These are phyloP conservation scores for Phaeomoniella chlamydospora DNA, from an alignment of 2,329 filamentous ascomycete genomes.

Conservation along the genomic window DNA sequence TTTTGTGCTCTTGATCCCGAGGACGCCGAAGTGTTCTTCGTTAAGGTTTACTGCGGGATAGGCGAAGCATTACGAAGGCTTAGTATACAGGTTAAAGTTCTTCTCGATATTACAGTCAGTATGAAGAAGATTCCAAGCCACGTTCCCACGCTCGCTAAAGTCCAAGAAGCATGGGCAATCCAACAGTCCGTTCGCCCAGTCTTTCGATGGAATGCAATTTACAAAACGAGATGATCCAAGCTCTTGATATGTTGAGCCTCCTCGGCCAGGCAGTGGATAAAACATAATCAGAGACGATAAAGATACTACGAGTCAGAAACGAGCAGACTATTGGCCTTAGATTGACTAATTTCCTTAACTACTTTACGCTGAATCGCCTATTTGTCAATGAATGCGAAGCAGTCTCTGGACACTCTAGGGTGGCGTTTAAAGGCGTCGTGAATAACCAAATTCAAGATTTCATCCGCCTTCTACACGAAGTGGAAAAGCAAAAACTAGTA, in stretches of 20 bases:
- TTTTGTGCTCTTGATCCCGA: slow-evolving; percentile 65
- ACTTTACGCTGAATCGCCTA: slow-evolving; percentile 67
- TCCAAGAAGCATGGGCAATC: slow-evolving; percentile 9
- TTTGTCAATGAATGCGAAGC: slow-evolving; percentile 81
- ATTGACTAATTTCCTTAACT: slow-evolving; percentile 58
- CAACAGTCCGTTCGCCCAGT: slow-evolving; percentile 11
- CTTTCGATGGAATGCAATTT: slow-evolving; percentile 27
- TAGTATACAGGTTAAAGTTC: slow-evolving; percentile 76
- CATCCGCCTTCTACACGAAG: slow-evolving; percentile 55
- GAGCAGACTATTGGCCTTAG: slow-evolving; percentile 58
- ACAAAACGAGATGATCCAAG: slow-evolving; percentile 65
- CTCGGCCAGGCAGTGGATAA: slow-evolving; percentile 69
- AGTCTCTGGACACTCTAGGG: slow-evolving; percentile 64
- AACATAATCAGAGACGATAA: slow-evolving; percentile 54
- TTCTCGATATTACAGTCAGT: slow-evolving; percentile 80
- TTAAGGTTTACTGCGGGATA: slow-evolving; percentile 71
- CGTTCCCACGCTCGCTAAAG: slow-evolving; percentile 2
- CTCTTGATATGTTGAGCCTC: slow-evolving; percentile 62
- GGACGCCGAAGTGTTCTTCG: slow-evolving; percentile 69
- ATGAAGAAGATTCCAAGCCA: too few relatives aligned
- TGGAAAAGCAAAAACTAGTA: slow-evolving; percentile 59
- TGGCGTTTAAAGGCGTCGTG: slow-evolving; percentile 61
- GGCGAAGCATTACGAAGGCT: slow-evolving; percentile 73
- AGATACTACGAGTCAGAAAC: slow-evolving; percentile 60
- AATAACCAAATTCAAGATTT: slow-evolving; percentile 74